These are phyloP conservation scores for Fusarium acutatum DNA, from an alignment of 2,329 filamentous ascomycete genomes.

Conservation along the genomic window DNA sequence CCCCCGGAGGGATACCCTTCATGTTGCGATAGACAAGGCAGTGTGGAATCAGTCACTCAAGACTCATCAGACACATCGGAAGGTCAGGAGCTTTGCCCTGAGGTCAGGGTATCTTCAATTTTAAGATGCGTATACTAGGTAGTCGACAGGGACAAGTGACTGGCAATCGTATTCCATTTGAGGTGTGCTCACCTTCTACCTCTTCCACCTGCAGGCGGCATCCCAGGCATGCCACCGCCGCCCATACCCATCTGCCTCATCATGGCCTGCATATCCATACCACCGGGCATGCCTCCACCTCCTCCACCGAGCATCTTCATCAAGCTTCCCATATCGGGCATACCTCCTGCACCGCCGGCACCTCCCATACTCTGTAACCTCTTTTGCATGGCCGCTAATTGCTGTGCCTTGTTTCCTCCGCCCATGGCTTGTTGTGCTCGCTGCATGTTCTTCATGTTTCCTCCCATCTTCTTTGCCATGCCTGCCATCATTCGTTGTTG, in stretches of 20 bases:
- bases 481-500: conserved; percentile 99
- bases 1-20: neutral
- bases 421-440: conserved; percentile 90
- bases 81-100: neutral
- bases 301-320: conserved; percentile 89
- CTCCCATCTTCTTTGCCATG: conserved; percentile 99
- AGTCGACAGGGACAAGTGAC: neutral
- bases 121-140: neutral
- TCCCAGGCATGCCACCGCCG: conserved; percentile 52
- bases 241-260: conserved; percentile 76
- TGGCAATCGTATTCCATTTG: neutral
- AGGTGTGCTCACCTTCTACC: conserved; percentile 41
- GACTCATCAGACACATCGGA: too few species aligned
- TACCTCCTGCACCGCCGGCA: conserved; percentile 68
- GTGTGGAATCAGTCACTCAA: too few species aligned
- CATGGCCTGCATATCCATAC: conserved; percentile 83
- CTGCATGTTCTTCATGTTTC: conserved; percentile 98
- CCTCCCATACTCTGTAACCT: conserved; percentile 92
- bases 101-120: neutral
- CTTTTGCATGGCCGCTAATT: conserved; percentile 98
- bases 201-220: conserved; percentile 41
- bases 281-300: conserved; percentile 56
- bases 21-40: neutral
- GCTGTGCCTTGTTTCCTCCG: conserved; percentile 89
- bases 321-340: conserved; percentile 85